Evolutionary conservation across 2,329 filamentous ascomycete genomes (phyloP).

Genomic region (Diplodia mutila): DNA sequence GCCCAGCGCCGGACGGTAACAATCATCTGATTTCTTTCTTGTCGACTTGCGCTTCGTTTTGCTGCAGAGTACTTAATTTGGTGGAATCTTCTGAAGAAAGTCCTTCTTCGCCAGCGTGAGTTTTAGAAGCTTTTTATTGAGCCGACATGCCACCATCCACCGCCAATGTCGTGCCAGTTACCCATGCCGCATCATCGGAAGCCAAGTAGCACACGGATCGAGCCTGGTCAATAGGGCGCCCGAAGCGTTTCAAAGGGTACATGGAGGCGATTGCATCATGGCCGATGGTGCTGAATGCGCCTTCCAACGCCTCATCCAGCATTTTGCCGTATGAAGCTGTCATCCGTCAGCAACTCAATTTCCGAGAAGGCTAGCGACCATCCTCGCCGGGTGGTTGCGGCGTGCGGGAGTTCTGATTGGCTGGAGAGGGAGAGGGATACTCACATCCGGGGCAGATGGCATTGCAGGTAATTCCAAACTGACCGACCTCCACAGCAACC

Average conservation of each 20-base stretch:
- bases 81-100: too few relatives aligned
- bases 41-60: too few relatives aligned
- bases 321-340: background rate
- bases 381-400: background rate
- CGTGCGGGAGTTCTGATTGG: conserved; percentile 12
- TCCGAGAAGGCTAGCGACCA: too few relatives aligned
- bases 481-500: conserved; percentile 48
- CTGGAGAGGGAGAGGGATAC: conserved; percentile 21
- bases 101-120: too few relatives aligned
- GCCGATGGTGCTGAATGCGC: background rate
- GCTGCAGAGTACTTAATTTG: too few relatives aligned
- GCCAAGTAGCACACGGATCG: conserved; percentile 48
- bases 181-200: conserved; percentile 48
- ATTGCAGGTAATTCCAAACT: conserved; percentile 48
- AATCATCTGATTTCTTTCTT: too few relatives aligned
- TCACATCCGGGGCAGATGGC: conserved; percentile 49
- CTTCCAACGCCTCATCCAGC: background rate
- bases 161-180: conserved; percentile 46
- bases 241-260: background rate
- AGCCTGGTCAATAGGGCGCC: conserved; percentile 31
- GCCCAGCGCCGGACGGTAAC: too few relatives aligned
- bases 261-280: conserved; percentile 3
- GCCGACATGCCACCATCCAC: conserved; percentile 45
- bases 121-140: background rate
- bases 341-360: background rate